Conservation (phyloP, 495 filamentous ascomycete species). For the Penicillium fimorum region DNA sequence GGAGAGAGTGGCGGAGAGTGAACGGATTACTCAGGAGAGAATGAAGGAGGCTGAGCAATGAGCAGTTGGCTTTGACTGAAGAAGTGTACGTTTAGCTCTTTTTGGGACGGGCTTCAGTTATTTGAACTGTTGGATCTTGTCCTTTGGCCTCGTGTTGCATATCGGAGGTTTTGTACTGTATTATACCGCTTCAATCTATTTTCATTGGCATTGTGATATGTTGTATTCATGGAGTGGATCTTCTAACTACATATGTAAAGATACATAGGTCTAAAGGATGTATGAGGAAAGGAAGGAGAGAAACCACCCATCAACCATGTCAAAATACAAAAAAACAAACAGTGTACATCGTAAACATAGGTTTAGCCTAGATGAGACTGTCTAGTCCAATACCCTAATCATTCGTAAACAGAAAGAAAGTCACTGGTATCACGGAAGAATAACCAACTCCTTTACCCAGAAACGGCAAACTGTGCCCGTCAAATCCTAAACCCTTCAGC, state of each 20-base stretch:
- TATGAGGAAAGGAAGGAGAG: constrained; percentile 16
- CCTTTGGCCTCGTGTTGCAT: constrained; percentile 20
- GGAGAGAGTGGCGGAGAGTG: constrained; percentile 14
- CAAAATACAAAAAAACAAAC: constrained; percentile 12
- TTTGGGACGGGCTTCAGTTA: constrained; percentile 1
- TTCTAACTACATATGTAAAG: neutral
- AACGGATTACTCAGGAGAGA: neutral
- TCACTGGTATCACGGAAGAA: constrained; percentile 33
- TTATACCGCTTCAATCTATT: constrained; percentile 20
- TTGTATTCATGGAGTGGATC: neutral
- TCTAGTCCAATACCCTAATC: constrained; percentile 16
- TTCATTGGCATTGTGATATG: constrained; percentile 8
- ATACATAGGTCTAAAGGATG: constrained; percentile 15
- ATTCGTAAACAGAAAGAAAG: constrained; percentile 26
- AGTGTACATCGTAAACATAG: constrained; percentile 19
- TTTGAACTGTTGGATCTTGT: constrained; percentile 5
- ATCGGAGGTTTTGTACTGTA: constrained; percentile 27
- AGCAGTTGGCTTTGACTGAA: neutral
- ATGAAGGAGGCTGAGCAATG: neutral
- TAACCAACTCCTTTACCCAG: constrained; percentile 32
- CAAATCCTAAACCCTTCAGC: constrained; percentile 16
- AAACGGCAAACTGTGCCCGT: constrained; percentile 21
- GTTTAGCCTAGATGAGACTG: constrained; percentile 2
- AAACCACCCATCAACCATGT: constrained; percentile 1
- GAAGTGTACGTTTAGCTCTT: neutral